Conservation (phyloP, 2,329 filamentous ascomycete genomes). For the Diaporthe aspalathi region DNA sequence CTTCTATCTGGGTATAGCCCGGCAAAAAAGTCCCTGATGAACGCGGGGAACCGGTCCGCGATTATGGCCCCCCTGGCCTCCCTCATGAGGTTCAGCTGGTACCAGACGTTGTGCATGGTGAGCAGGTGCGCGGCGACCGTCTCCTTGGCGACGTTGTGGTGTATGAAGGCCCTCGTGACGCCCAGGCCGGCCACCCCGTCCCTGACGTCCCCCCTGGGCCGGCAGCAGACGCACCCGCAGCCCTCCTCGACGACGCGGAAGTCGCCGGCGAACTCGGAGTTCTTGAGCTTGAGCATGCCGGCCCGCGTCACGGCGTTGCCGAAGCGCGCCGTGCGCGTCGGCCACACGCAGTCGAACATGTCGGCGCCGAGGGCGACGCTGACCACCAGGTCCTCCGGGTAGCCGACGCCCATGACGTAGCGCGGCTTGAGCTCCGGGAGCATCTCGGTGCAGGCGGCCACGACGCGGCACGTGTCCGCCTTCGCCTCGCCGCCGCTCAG, state of each 20-base stretch:
- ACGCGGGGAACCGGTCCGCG: constrained; percentile 82
- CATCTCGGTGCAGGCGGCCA: constrained; percentile 84
- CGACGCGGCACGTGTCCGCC: constrained; percentile 89
- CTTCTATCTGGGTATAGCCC: constrained; percentile 75
- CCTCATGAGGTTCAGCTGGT: constrained; percentile 87
- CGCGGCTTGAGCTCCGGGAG: constrained; percentile 93
- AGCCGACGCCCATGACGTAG: constrained; percentile 99
- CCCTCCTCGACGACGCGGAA: constrained; percentile 86
- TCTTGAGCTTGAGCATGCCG: constrained; percentile 87
- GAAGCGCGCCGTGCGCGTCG: constrained; percentile 93
- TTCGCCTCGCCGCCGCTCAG: constrained; percentile 96
- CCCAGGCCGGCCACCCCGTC: constrained; percentile 66
- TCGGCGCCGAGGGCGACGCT: constrained; percentile 94
- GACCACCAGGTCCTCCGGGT: constrained; percentile 94
- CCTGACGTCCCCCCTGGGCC: constrained; percentile 67
- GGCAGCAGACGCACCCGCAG: constrained; percentile 85
- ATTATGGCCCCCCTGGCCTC: constrained; percentile 80
- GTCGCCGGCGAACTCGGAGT: constrained; percentile 80
- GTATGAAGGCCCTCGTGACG: constrained; percentile 87
- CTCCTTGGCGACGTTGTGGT: constrained; percentile 94
- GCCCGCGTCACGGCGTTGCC: constrained; percentile 88
- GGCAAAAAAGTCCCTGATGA: constrained; percentile 82
- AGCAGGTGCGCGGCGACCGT: constrained; percentile 87
- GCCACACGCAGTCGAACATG: constrained; percentile 99
- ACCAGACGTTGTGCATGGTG: constrained; percentile 96